A percentile compares a stretch with the other conserved stretches of the same genome.
Evolutionary conservation across 441 rosid genomes (phyloP).

Genomic region (Populus tomentosa): DNA sequence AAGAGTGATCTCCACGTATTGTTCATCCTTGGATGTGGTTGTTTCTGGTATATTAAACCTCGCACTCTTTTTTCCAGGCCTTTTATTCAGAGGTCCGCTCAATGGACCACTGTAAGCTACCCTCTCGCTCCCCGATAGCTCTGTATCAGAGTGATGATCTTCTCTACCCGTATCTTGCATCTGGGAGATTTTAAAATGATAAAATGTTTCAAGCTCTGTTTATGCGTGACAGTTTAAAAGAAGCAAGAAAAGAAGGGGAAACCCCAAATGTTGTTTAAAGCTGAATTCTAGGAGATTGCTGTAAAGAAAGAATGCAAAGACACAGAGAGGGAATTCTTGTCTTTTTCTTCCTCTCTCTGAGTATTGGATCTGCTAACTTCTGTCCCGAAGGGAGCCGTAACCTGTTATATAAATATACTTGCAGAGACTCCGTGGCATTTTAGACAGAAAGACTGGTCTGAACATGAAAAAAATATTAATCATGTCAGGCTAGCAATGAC

Average conservation of each 20-base stretch:
- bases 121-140: slow-evolving; percentile 51
- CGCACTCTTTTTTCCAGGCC: slow-evolving; percentile 61
- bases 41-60: slow-evolving; percentile 46
- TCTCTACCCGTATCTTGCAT: slow-evolving; percentile 37
- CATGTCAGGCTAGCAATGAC: neutral
- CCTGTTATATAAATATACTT: neutral
- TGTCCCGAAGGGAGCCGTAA: neutral
- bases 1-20: slow-evolving; percentile 65
- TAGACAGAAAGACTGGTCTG: neutral
- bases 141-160: slow-evolving; percentile 53
- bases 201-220: neutral
- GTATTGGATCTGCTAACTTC: neutral
- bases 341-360: neutral
- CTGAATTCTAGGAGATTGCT: neutral
- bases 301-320: neutral
- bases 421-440: neutral
- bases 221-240: neutral
- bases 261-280: neutral
- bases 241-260: neutral
- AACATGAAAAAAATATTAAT: neutral
- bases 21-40: slow-evolving; percentile 26
- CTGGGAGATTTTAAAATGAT: neutral
- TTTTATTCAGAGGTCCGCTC: slow-evolving; percentile 39
- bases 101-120: slow-evolving; percentile 58
- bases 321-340: neutral